Base-by-base conservation (phyloP, 2,329 filamentous ascomycete genomes). In the Fusarium caatingaense region DNA sequence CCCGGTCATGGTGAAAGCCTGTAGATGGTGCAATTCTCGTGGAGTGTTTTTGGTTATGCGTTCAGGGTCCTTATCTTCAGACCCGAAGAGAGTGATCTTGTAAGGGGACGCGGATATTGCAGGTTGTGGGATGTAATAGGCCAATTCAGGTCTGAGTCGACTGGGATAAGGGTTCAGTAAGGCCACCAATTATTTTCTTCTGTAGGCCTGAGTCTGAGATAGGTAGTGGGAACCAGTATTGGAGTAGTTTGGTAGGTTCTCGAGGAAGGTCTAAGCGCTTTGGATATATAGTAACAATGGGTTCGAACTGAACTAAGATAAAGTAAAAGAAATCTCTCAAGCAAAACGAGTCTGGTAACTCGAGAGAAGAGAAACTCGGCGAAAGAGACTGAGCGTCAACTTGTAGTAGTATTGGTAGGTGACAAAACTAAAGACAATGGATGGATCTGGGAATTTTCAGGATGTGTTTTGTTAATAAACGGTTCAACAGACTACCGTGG, bases 1-100 rank as follows among this genome's bases (percentile, higher is more conserved):
- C 40, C 75, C 69, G 47, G 76, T 64, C 80, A 82, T 82, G 42
- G 44, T 68, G 44, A 34, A 46, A 23, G 9, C 15, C 20, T 16
- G 15, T 16, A 44, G 23, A 30, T 10, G 21, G 34, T 32, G 23
- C 6, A 28, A 13, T n/a, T 50, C 10, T 50, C 11, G 45, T 56
- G n/a, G 27, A 15, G 27, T 25, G 34, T 28, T 55, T 37, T 54
- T 13, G 32, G 37, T 30, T 28, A 34, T 57, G 30, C 12, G 30
- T 45, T 55, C 34, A 68, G 25, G 32, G 34, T 46, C 30, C 16
- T 50, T 4, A 6, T 34, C 42, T 41, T 49, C 37, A 25, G 42
- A 42, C n/a, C 54, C 30, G 25, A 56, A 32, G 13, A 32, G 13
- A 32, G 30, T 15, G 28, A 30, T 32, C 30, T 5, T 32, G 30